Percentiles rank a stretch among this genome's conserved stretches.
Evolutionary conservation across 129 eudicot genomes (phyloP).

Genomic region (Solidago caesia): DNA sequence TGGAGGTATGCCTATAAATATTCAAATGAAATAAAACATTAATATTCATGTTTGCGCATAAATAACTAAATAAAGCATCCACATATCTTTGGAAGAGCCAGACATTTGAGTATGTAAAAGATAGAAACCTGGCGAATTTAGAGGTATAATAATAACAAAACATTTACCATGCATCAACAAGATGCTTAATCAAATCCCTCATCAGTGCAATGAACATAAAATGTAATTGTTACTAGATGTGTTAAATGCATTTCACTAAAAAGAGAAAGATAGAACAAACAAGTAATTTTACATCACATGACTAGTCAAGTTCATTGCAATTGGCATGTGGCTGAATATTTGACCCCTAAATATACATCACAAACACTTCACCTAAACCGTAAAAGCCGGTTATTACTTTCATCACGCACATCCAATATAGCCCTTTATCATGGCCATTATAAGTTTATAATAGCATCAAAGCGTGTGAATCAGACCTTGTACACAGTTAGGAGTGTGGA

Average conservation of each 20-base stretch:
- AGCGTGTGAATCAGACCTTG: constrained; percentile 52
- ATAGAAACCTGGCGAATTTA: background rate
- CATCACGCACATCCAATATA: background rate
- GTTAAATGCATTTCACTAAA: too few relatives aligned
- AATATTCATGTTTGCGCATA: background rate
- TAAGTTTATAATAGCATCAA: background rate
- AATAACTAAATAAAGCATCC: background rate
- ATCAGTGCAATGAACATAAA: background rate
- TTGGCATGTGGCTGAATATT: too few relatives aligned
- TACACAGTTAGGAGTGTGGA: constrained; percentile 73
- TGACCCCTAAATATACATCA: too few relatives aligned
- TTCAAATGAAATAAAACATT: constrained; percentile 1
- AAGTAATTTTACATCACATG: too few relatives aligned
- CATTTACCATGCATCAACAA: background rate
- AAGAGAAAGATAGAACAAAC: too few relatives aligned
- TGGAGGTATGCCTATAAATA: constrained; percentile 68
- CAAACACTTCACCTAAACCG: too few relatives aligned
- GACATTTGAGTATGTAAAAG: background rate
- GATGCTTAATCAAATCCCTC: background rate
- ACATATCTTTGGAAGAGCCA: background rate
- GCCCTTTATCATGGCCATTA: background rate
- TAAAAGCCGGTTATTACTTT: background rate
- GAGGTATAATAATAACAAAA: background rate
- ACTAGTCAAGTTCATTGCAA: too few relatives aligned
- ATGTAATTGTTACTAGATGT: background rate